Percentiles rank a stretch among this genome's conserved stretches.
Conservation (phyloP, 73 alveolate species). For the Tetrahymena elliotti region DNA sequence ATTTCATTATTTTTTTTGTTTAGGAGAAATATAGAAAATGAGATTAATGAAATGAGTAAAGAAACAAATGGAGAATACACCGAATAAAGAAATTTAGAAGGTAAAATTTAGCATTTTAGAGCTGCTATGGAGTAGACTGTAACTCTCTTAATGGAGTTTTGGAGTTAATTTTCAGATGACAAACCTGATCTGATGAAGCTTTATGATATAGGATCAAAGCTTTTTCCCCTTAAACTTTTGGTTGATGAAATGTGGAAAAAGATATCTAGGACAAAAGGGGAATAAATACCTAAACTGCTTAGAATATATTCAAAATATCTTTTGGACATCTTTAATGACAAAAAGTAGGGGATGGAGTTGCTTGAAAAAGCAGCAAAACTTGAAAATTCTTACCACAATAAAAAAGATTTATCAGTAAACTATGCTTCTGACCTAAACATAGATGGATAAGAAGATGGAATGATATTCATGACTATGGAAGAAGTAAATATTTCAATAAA, state of each 20-base stretch:
- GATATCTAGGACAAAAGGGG: conserved; percentile 12
- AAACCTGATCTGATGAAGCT: conserved; percentile 28
- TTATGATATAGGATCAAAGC: conserved; percentile 39
- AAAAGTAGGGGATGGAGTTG: conserved; percentile 18
- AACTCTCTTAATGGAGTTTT: conserved; percentile 34
- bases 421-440: conserved; percentile 22
- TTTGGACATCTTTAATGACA: conserved; percentile 34
- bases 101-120: conserved; percentile 13
- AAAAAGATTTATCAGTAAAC: conserved; percentile 22
- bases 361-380: conserved; percentile 21
- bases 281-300: conserved; percentile 18
- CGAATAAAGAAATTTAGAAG: conserved; percentile 28
- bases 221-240: conserved; percentile 19
- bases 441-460: conserved; percentile 47
- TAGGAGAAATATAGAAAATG: conserved; percentile 18
- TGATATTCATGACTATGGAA: conserved; percentile 24
- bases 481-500: neutral
- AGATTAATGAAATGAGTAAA: conserved; percentile 24
- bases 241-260: conserved; percentile 40
- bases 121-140: conserved; percentile 39
- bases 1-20: too few relatives aligned
- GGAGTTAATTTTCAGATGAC: conserved; percentile 39
- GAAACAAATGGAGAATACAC: conserved; percentile 25
- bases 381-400: conserved; percentile 10
- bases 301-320: conserved; percentile 38